These are phyloP conservation scores for Mycena floridula DNA, from an alignment of 768 basidiomycete species.

Conservation along the genomic window DNA sequence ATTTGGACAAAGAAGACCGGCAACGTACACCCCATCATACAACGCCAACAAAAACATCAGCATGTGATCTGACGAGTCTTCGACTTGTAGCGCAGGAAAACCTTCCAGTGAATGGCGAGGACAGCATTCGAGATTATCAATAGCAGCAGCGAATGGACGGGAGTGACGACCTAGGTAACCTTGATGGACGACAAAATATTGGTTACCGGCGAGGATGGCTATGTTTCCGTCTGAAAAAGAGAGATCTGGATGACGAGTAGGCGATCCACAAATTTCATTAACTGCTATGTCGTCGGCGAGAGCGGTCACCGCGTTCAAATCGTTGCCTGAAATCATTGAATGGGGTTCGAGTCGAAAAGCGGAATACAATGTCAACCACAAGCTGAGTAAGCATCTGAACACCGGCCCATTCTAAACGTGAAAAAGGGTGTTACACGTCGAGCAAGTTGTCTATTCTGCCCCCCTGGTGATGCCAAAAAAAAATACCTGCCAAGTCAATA, in stretches of 20 bases:
- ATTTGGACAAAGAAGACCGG: neutral
- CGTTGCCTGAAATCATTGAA: too few relatives aligned
- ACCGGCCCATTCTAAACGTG: too few relatives aligned
- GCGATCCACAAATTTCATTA: too few relatives aligned
- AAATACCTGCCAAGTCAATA: too few relatives aligned
- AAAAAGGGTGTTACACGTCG: too few relatives aligned
- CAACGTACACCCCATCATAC: slow-evolving; percentile 65
- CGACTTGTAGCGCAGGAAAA: slow-evolving; percentile 45
- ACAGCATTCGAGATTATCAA: slow-evolving; percentile 24
- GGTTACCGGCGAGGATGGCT: slow-evolving; percentile 47
- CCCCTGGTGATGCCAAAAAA: too few relatives aligned
- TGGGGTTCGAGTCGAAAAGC: too few relatives aligned
- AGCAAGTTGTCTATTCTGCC: too few relatives aligned
- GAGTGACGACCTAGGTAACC: slow-evolving; percentile 66
- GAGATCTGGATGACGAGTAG: slow-evolving; percentile 42
- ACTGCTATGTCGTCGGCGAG: too few relatives aligned
- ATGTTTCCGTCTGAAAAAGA: slow-evolving; percentile 69
- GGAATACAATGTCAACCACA: too few relatives aligned
- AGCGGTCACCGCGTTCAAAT: too few relatives aligned
- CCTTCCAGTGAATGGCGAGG: slow-evolving; percentile 42
- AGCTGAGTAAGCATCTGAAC: too few relatives aligned
- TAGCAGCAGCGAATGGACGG: slow-evolving; percentile 33
- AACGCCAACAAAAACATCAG: slow-evolving; percentile 54
- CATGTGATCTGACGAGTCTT: slow-evolving; percentile 53
- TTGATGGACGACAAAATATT: slow-evolving; percentile 66